Base-by-base conservation (phyloP, 192 early-diverging fungal species). In the Chytriomyces sp. region DNA sequence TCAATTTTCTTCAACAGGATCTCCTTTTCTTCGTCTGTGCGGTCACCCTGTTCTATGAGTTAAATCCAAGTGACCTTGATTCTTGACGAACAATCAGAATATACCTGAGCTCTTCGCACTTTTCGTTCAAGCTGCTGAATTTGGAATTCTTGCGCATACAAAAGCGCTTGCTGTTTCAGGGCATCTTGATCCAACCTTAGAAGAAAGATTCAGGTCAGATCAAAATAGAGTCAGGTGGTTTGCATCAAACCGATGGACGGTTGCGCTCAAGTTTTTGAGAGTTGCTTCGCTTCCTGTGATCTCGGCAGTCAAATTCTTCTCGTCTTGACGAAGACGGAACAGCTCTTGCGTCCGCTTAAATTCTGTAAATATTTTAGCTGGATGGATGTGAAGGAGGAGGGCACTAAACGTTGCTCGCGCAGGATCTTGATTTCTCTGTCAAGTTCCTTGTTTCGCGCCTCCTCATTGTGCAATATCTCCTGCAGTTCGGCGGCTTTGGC, bases 51-150 rank as follows among this genome's bases (percentile, higher is more conserved):
- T n/a, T 44, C 30, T 2, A 4, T 17, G 3, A 58, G 12, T 28
- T 25, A n/a, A 58, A 44, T 12, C n/a, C 7, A 37, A 68, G 25
- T 62, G n/a, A 38, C 7, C 8, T 0, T 28, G 8, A 28, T 7
- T 6, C 7, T 28, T n/a, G n/a, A n/a, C n/a, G n/a, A n/a, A n/a
- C n/a, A n/a, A 59, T 14, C 22, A 64, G 52, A 22, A 64, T 40
- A 54, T 70, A 77, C 78, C 72, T 85, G 83, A 1, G 82, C 78
- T 1, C 87, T 75, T 31, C 85, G 74, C 28, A 88, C 72, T 69
- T 88, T 88, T 30, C 87, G 74, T 73, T 88, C 85, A 40, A 88
- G 55, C 70, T 88, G 87, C 75, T 88, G 87, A 63, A 88, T 83
- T 54, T 85, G 77, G 70, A 83, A 88, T 59, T 88, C 87, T 60